Evolutionary conservation across 1,284 basidiomycete species (phyloP), one percentile per base, ranked within the genome.

Genomic region (Malassezia brasiliensis): DNA sequence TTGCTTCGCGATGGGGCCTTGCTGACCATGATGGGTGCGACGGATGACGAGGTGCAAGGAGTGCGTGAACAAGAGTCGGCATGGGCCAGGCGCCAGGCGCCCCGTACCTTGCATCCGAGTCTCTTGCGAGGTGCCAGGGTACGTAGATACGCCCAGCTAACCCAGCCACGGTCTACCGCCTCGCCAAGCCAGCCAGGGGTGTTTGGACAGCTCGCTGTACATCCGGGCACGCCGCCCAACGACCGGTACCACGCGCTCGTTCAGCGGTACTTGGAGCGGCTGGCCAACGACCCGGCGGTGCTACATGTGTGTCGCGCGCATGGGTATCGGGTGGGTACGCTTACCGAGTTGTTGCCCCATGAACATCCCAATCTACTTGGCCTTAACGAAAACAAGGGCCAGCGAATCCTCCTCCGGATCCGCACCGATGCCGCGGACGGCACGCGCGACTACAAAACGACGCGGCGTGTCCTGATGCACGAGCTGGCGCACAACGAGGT

Each of bases 301-400:
- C 40, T 68, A 28, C 68, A 70, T 58, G 63, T 72, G 20, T 72
- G 69, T 41, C 30, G 47, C n/a, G 37, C 64, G 22, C 65, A 72
- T 40, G 37, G 54, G 1, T 67, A 67, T 25, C 51, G 51, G 11
- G 52, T 69, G 3, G 69, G 69, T 15, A 38, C 47, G 5, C 56
- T 72, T 14, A 66, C 68, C 6, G 69, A 72, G 56, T 55, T 72
- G 31, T 46, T 72, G 17, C 69, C 68, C 0, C 67, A 67, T 53
- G 66, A 72, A 34, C 53, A 67, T 47, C 68, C 69, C 0, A 52
- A 64, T 2, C 48, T 72, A 17, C 53, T 72, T 0, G 69, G 69
- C 4, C 50, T 72, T 15, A 72, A 72, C 46, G 66, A 68, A 47
- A 72, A 72, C 38, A 60, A 51, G 34, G 69, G 69, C 1, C 55